Base-by-base conservation (phyloP, 192 early-diverging fungal species). In the Coemansia brasiliensis region DNA sequence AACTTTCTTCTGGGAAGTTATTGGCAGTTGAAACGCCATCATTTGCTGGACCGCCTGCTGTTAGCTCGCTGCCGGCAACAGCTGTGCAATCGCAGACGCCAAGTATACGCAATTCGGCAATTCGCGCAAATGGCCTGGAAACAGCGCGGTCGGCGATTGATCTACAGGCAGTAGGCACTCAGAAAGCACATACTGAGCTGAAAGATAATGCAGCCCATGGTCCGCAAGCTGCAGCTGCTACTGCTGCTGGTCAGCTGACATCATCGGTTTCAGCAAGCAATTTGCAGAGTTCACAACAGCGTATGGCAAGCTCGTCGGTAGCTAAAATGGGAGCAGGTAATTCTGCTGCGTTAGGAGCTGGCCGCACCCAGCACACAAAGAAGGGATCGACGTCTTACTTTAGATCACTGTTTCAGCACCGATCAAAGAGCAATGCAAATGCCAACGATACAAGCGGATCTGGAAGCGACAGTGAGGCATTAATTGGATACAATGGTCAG, bases 361-460 rank as follows among this genome's bases (percentile, higher is more conserved):
- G 37, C 39, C 68, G 68, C 5, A 26, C 5, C 15, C 74, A 61
- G 42, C 59, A 70, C 22, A 25, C 53, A 13, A 79, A 79, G 52
- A 79, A 79, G 45, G 61, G 65, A 8, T 79, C 76, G 8, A 55
- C 70, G 3, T 79, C 76, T 7, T 79, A 79, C 39, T 79, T 79
- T 42, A 64, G 46, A 45, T 73, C 76, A 24, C 55, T 79, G n/a
- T 79, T 79, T 48, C 68, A 71, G 15, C 56, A 52, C 43, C 68
- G 74, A n/a, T 67, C 64, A 6, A 67, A 67, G 53, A 54, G 42
- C 39, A 65, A 26, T 24, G 27, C 39, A 26, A 59, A 52, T 11
- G 50, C 21, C 42, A 52, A 42, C 8, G 42, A 42, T 5, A 39
- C 48, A 10, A 60, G 48, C 43, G 61, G 52, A 39, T 13, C 43